Base-by-base conservation (phyloP, 169 alveolate species). In the Plasmodium gaboni region DNA sequence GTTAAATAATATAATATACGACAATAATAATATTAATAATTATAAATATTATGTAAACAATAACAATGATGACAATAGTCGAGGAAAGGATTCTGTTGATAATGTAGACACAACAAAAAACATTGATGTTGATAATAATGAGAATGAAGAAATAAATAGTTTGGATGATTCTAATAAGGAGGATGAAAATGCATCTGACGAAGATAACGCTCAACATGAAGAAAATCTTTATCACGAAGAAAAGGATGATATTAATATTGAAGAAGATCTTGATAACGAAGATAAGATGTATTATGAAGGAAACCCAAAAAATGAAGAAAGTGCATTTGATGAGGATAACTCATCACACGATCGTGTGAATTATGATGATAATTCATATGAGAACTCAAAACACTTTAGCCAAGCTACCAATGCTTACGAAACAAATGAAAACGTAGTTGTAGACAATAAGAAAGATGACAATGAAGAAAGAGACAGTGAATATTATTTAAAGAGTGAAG, bases 1-100 rank as follows among this genome's bases (percentile, higher is more conserved):
- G 17, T n/a, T 78, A 51, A 78, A 78, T 28, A 63, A 28, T 50
- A 13, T 78, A 1, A 19, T 19, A 0, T n/a, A 48, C 4, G 69
- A 78, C 55, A 57, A 78, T 13, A 7, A 60, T 60, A 7, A 17
- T 57, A 5, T 2, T 7, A 5, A 12, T 8, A 32, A 32, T 32
- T 32, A 32, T 32, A 32, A 32, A 5, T 32, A 32, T 32, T 32
- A 5, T 5, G 44, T 32, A 32, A 32, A 32, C 9, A 32, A 32
- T 4, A 5, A 32, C 8, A 32, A 32, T 32, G 44, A 28, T 4
- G 63, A 70, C 10, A 17, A 15, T 12, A 6, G 15, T n/a, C 12
- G 13, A 8, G 5, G n/a, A 3, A 9, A 24, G 19, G 61, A 6
- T 68, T 9, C 22, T 19, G 19, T 1, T 24, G 15, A 10, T 15